Evolutionary conservation across 177 flowering plant genomes (phyloP).

Genomic region (Telopea speciosissima): DNA sequence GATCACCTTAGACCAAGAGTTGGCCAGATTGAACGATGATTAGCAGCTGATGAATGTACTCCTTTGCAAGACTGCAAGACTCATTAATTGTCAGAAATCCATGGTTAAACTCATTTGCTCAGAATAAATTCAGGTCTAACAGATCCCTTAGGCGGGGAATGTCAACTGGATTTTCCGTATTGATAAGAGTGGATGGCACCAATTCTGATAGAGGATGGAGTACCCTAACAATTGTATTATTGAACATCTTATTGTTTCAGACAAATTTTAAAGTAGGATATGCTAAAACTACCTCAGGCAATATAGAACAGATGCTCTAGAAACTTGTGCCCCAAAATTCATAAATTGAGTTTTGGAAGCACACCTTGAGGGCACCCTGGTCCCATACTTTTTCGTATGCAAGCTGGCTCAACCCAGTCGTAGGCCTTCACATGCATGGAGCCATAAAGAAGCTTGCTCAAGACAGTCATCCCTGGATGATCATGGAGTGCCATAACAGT

Average conservation of each 20-base stretch:
- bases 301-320: neutral
- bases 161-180: neutral
- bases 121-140: neutral
- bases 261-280: neutral
- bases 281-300: neutral
- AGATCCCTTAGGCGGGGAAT: neutral
- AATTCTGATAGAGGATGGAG: no score
- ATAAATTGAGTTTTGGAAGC: conserved; percentile 8
- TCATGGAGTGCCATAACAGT: conserved; percentile 94
- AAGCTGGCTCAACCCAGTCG: conserved; percentile 91
- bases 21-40: no score
- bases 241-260: neutral
- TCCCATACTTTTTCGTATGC: conserved; percentile 30
- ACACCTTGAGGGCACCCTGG: conserved; percentile 43
- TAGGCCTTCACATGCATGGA: conserved; percentile 93
- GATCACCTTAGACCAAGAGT: no score
- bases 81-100: no score
- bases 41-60: no score
- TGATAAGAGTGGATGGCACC: neutral
- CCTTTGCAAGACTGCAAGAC: no score
- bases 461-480: conserved; percentile 93
- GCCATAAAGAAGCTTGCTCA: conserved; percentile 93
- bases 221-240: no score
- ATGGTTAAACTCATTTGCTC: no score
- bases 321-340: neutral